Base-by-base conservation (phyloP, 2,329 filamentous ascomycete species). In the Ceratocystis eucalypticola region DNA sequence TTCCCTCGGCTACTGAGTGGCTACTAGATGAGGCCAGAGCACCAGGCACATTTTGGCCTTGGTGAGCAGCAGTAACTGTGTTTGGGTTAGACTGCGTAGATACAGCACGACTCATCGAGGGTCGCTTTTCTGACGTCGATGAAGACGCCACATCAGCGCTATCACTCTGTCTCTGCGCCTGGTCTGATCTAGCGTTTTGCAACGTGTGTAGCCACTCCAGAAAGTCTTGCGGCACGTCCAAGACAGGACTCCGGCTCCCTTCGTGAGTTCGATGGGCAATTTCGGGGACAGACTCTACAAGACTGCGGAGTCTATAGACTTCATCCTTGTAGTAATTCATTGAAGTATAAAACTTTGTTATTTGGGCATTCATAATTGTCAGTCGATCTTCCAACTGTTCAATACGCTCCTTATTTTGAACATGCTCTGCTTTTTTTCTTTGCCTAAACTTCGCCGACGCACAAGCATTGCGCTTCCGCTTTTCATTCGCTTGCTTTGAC, bases 401-500 rank as follows among this genome's bases (percentile, higher is more conserved):
- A 25, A 69, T 67, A 33, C 66, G 83, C 67, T 87, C 87, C 73
- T 91, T 87, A 71, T 83, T 84, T 73, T 93, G 89, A 74, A 88
- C 87, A 72, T 91, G 89, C 76, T 95, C 95, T 72, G 91, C 86
- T 68, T 91, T 83, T 72, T 86, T 84, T 66, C 91, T 83, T 70
- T 95, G 94, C 15, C 68, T 64, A 55, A 69, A 69, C 68, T 91
- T 82, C 61, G 89, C 89, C 66, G 90, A 95, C 5, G 91, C 91
- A 61, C 88, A 88, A 50, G 91, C 91, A 72, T 96, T 96, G 64
- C 90, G 84, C 74, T 88, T 87, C 66, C 91, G 82, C 76, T 94
- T 96, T 74, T 95, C 89, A 72, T 94, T 89, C 48, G 89, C 88
- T 71, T 89, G 85, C 70, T 86, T 87, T 12, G 91, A 95, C 12